phyloP scores from a whole-genome alignment of 2,329 filamentous ascomycete genomes.

The Madurella mycetomatis region DNA sequence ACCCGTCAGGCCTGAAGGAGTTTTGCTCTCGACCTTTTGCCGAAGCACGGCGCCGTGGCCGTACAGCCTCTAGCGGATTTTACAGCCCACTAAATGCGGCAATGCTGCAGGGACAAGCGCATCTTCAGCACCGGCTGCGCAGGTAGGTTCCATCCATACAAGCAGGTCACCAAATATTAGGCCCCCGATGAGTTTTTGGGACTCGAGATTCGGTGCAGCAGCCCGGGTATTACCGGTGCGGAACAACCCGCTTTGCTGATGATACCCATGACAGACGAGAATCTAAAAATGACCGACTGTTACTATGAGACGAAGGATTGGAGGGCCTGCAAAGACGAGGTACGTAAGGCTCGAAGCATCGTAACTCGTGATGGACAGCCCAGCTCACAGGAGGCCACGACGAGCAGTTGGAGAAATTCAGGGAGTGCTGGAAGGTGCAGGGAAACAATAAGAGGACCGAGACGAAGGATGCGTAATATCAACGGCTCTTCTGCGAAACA shows the following conservation, averaged over 20 bases:
- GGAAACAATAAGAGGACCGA: constrained; percentile 81
- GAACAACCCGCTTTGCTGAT: constrained; percentile 8
- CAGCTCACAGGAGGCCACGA: constrained; percentile 7
- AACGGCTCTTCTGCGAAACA: background rate
- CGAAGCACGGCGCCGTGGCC: background rate
- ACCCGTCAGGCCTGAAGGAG: background rate
- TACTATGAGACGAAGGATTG: constrained; percentile 96
- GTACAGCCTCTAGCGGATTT: background rate
- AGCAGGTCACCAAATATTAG: background rate
- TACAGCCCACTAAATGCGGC: constrained; percentile 22
- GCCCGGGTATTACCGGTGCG: constrained; percentile 10
- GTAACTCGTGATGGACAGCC: constrained; percentile 1
- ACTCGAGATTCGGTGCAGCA: background rate
- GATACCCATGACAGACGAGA: constrained; percentile 62
- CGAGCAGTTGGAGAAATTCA: constrained; percentile 79
- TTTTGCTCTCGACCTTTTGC: background rate
- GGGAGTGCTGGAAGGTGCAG: constrained; percentile 84
- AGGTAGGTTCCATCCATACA: constrained; percentile 48
- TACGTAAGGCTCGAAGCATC: constrained; percentile 34
- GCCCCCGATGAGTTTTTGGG: background rate
- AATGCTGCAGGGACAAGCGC: constrained; percentile 75
- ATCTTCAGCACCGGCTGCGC: constrained; percentile 96
- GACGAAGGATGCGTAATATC: constrained; percentile 57
- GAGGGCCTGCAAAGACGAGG: constrained; percentile 82
- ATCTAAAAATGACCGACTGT: constrained; percentile 87